Percentiles rank a stretch among this genome's conserved stretches.
These are phyloP conservation scores for Orbilia javanica DNA, from an alignment of 2,329 filamentous ascomycete genomes.

Conservation along the genomic window DNA sequence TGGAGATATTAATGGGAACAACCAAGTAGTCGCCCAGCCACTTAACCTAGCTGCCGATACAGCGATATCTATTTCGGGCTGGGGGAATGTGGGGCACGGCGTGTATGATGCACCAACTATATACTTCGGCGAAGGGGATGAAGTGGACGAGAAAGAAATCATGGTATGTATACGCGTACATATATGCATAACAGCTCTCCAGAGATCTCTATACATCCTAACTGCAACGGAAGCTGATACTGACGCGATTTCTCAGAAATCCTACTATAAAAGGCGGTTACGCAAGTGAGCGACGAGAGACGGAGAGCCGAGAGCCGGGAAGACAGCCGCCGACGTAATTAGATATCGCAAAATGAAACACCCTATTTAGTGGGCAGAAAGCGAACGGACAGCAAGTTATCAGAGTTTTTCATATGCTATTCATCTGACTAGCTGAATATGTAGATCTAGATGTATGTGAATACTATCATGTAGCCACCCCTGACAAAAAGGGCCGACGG, in stretches of 20 bases:
- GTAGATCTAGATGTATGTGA: too few relatives aligned
- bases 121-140: not conserved
- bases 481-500: too few relatives aligned
- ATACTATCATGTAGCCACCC: too few relatives aligned
- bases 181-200: not conserved
- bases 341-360: not conserved
- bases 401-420: not conserved
- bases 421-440: too few relatives aligned
- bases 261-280: conserved; percentile 29
- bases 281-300: conserved; percentile 21
- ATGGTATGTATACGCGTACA: not conserved
- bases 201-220: too few relatives aligned
- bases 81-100: not conserved
- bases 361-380: not conserved
- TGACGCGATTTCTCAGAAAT: conserved; percentile 15
- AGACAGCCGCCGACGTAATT: conserved; percentile 26
- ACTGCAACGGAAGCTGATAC: not conserved
- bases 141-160: not conserved
- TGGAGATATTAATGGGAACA: not conserved
- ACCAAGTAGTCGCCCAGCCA: not conserved
- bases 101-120: not conserved
- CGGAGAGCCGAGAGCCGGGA: conserved; percentile 27
- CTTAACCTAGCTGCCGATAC: not conserved
- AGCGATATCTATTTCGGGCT: not conserved
- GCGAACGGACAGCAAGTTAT: not conserved